Evolutionary conservation across 192 early-diverging fungal species (phyloP).

Genomic region (Coemansia sp.): DNA sequence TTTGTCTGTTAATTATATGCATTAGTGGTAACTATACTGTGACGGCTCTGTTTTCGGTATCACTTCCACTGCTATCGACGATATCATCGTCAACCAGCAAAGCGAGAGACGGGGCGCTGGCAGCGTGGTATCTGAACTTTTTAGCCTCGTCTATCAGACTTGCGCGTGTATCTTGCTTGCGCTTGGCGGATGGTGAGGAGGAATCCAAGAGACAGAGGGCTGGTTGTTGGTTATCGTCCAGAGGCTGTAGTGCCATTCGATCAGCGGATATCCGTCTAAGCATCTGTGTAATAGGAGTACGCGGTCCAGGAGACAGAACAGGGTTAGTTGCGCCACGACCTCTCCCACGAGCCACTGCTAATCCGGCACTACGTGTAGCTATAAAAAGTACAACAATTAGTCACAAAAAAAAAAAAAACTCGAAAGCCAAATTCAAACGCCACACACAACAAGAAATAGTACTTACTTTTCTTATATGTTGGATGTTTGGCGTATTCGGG

Average conservation of each 20-base stretch:
- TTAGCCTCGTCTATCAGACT: not conserved
- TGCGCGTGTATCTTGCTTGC: not conserved
- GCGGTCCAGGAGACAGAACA: not conserved
- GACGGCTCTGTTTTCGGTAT: conserved; percentile 29
- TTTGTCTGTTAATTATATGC: conserved; percentile 6
- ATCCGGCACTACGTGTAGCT: not conserved
- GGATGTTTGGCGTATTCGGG: not conserved
- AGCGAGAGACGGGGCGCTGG: not conserved
- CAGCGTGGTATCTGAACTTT: not conserved
- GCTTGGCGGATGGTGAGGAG: conserved; percentile 7
- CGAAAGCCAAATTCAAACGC: no score
- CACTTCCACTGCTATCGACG: conserved; percentile 45
- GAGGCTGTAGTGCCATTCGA: not conserved
- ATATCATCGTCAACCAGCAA: conserved; percentile 37
- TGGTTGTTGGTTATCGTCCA: not conserved
- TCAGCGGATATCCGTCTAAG: not conserved
- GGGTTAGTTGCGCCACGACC: not conserved
- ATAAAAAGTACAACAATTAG: not conserved
- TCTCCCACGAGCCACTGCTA: not conserved
- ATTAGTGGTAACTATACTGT: conserved; percentile 3
- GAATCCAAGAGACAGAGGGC: not conserved
- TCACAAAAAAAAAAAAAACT: no score
- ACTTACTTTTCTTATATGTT: conserved; percentile 19
- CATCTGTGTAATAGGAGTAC: not conserved
- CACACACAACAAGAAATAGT: no score